phyloP scores from a whole-genome alignment of 2,329 filamentous ascomycete species.

The Exophiala xenobiotica region DNA sequence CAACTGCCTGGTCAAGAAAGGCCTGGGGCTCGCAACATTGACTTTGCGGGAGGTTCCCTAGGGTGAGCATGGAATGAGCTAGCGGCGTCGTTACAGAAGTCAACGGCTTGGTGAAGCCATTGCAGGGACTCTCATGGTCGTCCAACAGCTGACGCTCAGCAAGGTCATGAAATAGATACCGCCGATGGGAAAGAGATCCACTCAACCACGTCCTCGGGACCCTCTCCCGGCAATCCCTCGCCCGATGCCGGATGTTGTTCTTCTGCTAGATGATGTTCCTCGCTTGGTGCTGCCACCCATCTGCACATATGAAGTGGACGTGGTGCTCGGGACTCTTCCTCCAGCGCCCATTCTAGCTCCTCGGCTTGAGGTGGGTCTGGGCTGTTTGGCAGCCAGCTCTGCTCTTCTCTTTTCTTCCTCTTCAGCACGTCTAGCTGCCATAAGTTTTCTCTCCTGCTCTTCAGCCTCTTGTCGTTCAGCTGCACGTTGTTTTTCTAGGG shows the following conservation, averaged over 20 bases:
- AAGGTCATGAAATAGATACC: neutral
- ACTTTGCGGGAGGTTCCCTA: neutral
- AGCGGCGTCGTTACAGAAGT: neutral
- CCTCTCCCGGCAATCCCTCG: conserved; percentile 18
- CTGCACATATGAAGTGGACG: conserved; percentile 22
- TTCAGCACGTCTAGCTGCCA: conserved; percentile 56
- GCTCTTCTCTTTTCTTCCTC: conserved; percentile 46
- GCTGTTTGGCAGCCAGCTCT: conserved; percentile 36
- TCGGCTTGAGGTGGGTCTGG: conserved; percentile 32
- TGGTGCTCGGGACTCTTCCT: conserved; percentile 32
- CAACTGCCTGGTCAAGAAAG: neutral
- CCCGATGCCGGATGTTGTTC: conserved; percentile 20
- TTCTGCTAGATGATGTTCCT: conserved; percentile 19
- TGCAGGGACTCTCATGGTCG: neutral
- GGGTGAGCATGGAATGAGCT: neutral
- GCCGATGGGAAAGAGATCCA: no score
- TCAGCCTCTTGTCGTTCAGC: conserved; percentile 74
- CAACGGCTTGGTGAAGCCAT: neutral
- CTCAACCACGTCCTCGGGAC: conserved; percentile 19
- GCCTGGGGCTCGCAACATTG: neutral
- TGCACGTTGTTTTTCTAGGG: conserved; percentile 68
- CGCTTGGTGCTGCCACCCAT: conserved; percentile 20
- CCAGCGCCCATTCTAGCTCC: conserved; percentile 36
- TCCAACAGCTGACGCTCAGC: neutral
- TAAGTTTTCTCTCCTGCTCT: conserved; percentile 74